Evolutionary conservation across 495 filamentous ascomycete genomes (phyloP).

Genomic region (Tuber umbilicatum): DNA sequence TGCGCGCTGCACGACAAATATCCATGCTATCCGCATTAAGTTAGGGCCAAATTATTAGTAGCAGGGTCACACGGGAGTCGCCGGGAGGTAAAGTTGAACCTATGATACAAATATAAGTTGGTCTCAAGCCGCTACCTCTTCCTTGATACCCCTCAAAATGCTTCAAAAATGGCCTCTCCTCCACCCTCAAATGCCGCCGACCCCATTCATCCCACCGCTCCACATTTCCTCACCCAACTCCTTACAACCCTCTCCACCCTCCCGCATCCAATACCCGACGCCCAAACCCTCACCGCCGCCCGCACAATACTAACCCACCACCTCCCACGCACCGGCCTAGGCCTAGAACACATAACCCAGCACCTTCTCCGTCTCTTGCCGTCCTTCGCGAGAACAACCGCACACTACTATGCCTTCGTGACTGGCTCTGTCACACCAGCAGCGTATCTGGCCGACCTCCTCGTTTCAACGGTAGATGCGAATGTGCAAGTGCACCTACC

Average conservation of each 20-base stretch:
- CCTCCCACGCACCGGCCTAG: conserved; percentile 15
- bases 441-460: conserved; percentile 74
- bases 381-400: conserved; percentile 27
- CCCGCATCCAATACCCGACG: neutral
- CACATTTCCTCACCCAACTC: conserved; percentile 14
- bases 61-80: neutral
- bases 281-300: conserved; percentile 14
- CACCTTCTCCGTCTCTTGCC: conserved; percentile 30
- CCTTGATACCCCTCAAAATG: neutral
- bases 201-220: neutral
- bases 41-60: neutral
- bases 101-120: neutral
- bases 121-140: neutral
- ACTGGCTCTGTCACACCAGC: conserved; percentile 74
- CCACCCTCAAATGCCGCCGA: neutral
- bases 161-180: neutral
- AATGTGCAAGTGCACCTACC: conserved; percentile 82
- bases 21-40: neutral
- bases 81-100: neutral
- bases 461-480: conserved; percentile 72
- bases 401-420: conserved; percentile 79
- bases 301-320: conserved; percentile 7
- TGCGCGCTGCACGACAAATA: neutral
- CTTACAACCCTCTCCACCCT: conserved; percentile 13
- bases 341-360: neutral